These are phyloP conservation scores for Globisporangium acanthophoron DNA, from an alignment of 352 stramenopile genomes.

Conservation along the genomic window DNA sequence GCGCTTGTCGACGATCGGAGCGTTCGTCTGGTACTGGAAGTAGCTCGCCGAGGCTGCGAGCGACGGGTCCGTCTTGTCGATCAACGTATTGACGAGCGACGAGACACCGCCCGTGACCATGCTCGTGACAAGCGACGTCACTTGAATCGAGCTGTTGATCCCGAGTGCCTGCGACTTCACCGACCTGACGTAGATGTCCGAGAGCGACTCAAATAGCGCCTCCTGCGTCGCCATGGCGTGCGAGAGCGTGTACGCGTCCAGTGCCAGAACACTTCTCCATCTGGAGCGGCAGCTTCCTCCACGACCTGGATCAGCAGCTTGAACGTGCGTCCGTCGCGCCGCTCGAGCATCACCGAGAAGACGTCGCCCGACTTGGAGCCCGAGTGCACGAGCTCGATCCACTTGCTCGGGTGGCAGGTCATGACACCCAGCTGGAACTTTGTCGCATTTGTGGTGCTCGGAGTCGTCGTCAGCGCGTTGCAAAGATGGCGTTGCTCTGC, in stretches of 20 bases:
- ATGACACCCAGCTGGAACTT: constrained; percentile 59
- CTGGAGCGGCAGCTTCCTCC: constrained; percentile 46
- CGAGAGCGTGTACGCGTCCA: constrained; percentile 58
- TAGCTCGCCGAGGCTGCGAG: constrained; percentile 27
- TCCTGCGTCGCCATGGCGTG: constrained; percentile 75
- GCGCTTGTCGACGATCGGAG: constrained; percentile 69
- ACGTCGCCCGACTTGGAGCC: constrained; percentile 41
- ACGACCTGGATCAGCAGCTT: constrained; percentile 64
- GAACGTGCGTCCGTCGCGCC: constrained; percentile 55
- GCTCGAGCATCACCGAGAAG: constrained; percentile 54
- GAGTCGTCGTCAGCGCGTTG: no score
- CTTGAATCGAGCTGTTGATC: constrained; percentile 80
- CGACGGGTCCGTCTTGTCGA: constrained; percentile 68
- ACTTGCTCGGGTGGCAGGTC: constrained; percentile 59
- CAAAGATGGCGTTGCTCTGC: no score
- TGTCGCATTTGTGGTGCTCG: no score
- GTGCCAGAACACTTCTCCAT: constrained; percentile 82
- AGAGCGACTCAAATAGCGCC: constrained; percentile 55
- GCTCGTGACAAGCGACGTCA: constrained; percentile 79
- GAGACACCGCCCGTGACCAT: constrained; percentile 74
- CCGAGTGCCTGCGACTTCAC: constrained; percentile 79
- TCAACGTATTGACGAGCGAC: constrained; percentile 71
- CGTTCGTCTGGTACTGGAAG: constrained; percentile 72
- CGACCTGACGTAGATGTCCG: constrained; percentile 71
- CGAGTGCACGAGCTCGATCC: constrained; percentile 53